A percentile compares a stretch with the other conserved stretches of the same genome.
Evolutionary conservation across 1,139 yeast species (phyloP).

Genomic region (Suhomyces bribrorum): DNA sequence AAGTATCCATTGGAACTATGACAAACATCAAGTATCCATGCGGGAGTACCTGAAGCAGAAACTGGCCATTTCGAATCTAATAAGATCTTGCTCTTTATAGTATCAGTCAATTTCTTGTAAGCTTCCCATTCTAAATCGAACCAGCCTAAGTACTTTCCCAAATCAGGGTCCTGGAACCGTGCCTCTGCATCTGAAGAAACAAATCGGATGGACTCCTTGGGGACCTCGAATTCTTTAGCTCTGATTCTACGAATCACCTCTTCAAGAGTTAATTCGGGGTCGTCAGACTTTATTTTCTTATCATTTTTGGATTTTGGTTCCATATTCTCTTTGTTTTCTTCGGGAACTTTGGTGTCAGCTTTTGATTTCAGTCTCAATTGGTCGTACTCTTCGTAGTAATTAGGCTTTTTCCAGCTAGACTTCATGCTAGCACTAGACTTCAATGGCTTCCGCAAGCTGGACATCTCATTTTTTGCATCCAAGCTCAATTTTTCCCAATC

Average conservation of each 20-base stretch:
- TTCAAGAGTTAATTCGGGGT: slow-evolving; percentile 1
- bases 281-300: not conserved
- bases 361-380: slow-evolving; percentile 3
- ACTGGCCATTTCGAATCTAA: slow-evolving; percentile 9
- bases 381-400: slow-evolving; percentile 10
- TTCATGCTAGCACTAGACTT: slow-evolving; percentile 1
- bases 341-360: not conserved
- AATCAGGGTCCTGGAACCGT: slow-evolving; percentile 6
- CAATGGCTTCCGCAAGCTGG: slow-evolving; percentile 7
- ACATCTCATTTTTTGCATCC: slow-evolving; percentile 9
- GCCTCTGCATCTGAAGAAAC: slow-evolving; percentile 6
- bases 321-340: not conserved
- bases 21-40: slow-evolving; percentile 11
- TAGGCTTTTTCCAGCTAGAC: slow-evolving; percentile 2
- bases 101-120: slow-evolving; percentile 6
- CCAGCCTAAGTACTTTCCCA: slow-evolving; percentile 9
- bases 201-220: slow-evolving; percentile 3
- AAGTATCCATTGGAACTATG: slow-evolving; percentile 8
- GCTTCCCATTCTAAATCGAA: slow-evolving; percentile 9
- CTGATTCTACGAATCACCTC: slow-evolving; percentile 9
- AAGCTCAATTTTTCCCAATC: slow-evolving; percentile 11
- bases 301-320: not conserved
- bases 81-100: slow-evolving; percentile 5
- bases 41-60: slow-evolving; percentile 7
- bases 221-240: slow-evolving; percentile 3